Percentiles rank a stretch among this genome's conserved stretches.
Evolutionary conservation across 1,284 basidiomycete genomes (phyloP).

Genomic region (Ustilago shanxiensis): DNA sequence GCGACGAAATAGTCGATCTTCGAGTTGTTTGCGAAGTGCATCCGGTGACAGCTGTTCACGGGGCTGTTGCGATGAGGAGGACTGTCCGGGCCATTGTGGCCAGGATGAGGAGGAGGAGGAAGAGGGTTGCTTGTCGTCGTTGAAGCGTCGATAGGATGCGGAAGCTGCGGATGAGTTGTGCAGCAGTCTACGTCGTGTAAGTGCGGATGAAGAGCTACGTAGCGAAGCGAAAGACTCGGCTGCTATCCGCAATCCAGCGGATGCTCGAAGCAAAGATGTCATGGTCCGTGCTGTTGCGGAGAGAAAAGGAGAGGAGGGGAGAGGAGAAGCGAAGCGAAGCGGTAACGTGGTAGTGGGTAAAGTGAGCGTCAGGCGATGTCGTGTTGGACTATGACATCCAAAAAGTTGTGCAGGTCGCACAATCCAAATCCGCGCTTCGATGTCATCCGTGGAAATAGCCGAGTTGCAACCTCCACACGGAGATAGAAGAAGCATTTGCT

Average conservation of each 20-base stretch:
- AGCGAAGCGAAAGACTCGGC: slow-evolving; percentile 4
- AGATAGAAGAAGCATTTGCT: neutral
- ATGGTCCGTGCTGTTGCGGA: slow-evolving; percentile 6
- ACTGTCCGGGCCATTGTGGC: slow-evolving; percentile 4
- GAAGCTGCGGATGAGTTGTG: neutral
- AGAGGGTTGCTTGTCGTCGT: slow-evolving; percentile 4
- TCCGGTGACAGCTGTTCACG: slow-evolving; percentile 34
- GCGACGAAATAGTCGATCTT: slow-evolving; percentile 42
- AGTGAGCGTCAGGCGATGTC: neutral
- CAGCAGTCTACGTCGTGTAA: neutral
- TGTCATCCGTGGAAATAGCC: neutral
- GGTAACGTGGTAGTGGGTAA: no score
- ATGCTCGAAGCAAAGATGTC: slow-evolving; percentile 6
- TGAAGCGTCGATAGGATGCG: slow-evolving; percentile 12
- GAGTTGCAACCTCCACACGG: slow-evolving; percentile 14
- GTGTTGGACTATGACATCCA: neutral
- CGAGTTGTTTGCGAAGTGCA: slow-evolving; percentile 30
- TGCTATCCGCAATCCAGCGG: neutral
- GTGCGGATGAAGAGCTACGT: neutral
- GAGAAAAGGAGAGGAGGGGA: no score
- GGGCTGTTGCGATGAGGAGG: neutral
- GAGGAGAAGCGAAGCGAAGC: no score
- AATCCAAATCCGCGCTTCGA: neutral
- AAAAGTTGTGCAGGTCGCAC: neutral
- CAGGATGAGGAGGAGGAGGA: neutral